Evolutionary conservation across 495 filamentous ascomycete genomes (phyloP).

Genomic region (Penicillium paradoxum): DNA sequence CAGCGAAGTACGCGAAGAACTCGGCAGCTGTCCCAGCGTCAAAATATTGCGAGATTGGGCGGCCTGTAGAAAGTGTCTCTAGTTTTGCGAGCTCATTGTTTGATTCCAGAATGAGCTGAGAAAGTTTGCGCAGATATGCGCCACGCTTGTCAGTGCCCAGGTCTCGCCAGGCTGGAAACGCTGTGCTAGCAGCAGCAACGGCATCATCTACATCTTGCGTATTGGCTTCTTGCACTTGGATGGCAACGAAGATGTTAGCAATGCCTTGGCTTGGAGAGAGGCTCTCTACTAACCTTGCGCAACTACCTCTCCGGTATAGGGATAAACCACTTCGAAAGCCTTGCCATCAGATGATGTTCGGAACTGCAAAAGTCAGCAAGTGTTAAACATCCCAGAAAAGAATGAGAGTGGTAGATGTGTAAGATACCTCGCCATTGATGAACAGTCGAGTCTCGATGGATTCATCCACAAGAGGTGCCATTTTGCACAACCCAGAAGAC

Average conservation of each 20-base stretch:
- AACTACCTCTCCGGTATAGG: slow-evolving; percentile 39
- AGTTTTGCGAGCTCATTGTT: slow-evolving; percentile 49
- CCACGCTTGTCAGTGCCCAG: slow-evolving; percentile 42
- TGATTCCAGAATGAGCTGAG: slow-evolving; percentile 45
- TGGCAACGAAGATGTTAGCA: not conserved
- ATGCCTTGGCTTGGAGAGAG: not conserved
- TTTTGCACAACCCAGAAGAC: slow-evolving; percentile 2
- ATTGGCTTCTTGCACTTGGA: slow-evolving; percentile 42
- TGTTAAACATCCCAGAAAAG: not conserved
- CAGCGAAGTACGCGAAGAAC: slow-evolving; percentile 23
- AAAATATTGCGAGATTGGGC: slow-evolving; percentile 26
- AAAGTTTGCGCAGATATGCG: slow-evolving; percentile 48
- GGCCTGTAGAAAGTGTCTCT: slow-evolving; percentile 30
- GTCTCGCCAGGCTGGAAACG: slow-evolving; percentile 56
- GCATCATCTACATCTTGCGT: slow-evolving; percentile 53
- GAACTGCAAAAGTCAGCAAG: slow-evolving; percentile 29
- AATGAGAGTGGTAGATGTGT: not conserved
- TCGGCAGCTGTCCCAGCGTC: slow-evolving; percentile 20
- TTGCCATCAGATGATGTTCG: slow-evolving; percentile 38
- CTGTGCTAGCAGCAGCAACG: slow-evolving; percentile 53
- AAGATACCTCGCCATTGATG: slow-evolving; percentile 44
- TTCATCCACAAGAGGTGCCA: slow-evolving; percentile 11
- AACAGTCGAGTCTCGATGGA: slow-evolving; percentile 38
- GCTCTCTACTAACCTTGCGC: slow-evolving; percentile 28
- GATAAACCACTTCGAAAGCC: slow-evolving; percentile 43